These are phyloP conservation scores for Sanghuangporus weigelae DNA, from an alignment of 1,284 basidiomycete species.

Conservation along the genomic window DNA sequence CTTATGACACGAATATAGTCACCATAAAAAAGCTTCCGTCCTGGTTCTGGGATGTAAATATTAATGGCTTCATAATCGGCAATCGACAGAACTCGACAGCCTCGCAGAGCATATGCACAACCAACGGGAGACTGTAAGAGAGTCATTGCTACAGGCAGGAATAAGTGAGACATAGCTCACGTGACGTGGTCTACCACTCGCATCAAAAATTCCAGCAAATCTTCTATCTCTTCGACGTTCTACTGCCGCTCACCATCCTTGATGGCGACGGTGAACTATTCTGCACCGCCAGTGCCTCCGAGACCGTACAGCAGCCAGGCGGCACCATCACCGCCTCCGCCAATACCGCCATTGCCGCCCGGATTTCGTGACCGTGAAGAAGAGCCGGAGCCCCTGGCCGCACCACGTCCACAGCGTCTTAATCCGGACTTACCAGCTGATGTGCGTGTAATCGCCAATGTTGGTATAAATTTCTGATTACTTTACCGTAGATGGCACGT, in stretches of 20 bases:
- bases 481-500: constrained; percentile 70
- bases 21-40: too few relatives aligned
- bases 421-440: constrained; percentile 60
- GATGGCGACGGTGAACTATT: neutral
- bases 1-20: too few relatives aligned
- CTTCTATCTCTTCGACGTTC: too few relatives aligned
- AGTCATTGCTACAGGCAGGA: too few relatives aligned
- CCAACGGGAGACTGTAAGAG: too few relatives aligned
- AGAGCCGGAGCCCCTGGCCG: constrained; percentile 56
- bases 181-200: neutral
- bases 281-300: constrained; percentile 13
- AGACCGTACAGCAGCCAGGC: constrained; percentile 2
- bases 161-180: neutral
- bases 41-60: too few relatives aligned
- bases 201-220: neutral
- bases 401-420: constrained; percentile 61
- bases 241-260: neutral
- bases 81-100: too few relatives aligned
- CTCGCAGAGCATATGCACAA: too few relatives aligned
- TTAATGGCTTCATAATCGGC: too few relatives aligned
- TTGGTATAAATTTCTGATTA: too few relatives aligned
- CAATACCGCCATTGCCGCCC: constrained; percentile 10
- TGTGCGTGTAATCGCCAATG: constrained; percentile 47
- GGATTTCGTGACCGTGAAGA: constrained; percentile 23
- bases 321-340: constrained; percentile 2